Percentiles rank a stretch among this genome's conserved stretches.
phyloP scores from a whole-genome alignment of 2,329 filamentous ascomycete genomes.

The Apiospora sp. region DNA sequence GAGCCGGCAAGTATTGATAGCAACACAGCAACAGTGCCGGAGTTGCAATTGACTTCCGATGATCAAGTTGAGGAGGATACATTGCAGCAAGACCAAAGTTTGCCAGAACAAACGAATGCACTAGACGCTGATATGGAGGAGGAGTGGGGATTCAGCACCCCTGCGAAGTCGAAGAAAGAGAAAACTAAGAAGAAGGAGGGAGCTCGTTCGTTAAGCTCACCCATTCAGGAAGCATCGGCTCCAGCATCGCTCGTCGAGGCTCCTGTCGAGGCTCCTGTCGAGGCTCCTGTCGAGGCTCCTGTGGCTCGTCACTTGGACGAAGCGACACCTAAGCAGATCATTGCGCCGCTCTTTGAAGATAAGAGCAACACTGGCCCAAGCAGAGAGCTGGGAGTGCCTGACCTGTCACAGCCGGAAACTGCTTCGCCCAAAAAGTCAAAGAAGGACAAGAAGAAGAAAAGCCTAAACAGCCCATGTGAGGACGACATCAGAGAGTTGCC shows the following conservation, averaged over 20 bases:
- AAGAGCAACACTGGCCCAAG: background rate
- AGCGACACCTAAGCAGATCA: background rate
- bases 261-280: background rate
- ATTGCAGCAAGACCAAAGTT: background rate
- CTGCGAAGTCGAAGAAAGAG: slow-evolving; percentile 37
- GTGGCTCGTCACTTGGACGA: background rate
- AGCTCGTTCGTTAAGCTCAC: slow-evolving; percentile 19
- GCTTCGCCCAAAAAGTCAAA: slow-evolving; percentile 37
- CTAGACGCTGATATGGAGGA: slow-evolving; percentile 2
- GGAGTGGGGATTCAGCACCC: background rate
- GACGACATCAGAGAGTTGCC: slow-evolving; percentile 15
- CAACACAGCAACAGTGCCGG: background rate
- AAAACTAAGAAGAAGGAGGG: slow-evolving; percentile 40
- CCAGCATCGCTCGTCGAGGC: background rate
- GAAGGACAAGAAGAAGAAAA: slow-evolving; percentile 50
- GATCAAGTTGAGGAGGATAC: background rate
- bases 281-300: background rate
- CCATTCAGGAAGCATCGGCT: background rate
- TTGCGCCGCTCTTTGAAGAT: background rate
- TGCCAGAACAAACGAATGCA: background rate
- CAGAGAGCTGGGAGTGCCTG: background rate
- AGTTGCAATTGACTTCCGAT: background rate
- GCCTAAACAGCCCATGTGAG: slow-evolving; percentile 26
- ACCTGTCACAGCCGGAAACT: background rate
- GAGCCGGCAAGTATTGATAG: slow-evolving; percentile 10